Percentiles rank a stretch among this genome's conserved stretches.
Evolutionary conservation across 2,329 filamentous ascomycete species (phyloP).

Genomic region (Trichophyton equinum): DNA sequence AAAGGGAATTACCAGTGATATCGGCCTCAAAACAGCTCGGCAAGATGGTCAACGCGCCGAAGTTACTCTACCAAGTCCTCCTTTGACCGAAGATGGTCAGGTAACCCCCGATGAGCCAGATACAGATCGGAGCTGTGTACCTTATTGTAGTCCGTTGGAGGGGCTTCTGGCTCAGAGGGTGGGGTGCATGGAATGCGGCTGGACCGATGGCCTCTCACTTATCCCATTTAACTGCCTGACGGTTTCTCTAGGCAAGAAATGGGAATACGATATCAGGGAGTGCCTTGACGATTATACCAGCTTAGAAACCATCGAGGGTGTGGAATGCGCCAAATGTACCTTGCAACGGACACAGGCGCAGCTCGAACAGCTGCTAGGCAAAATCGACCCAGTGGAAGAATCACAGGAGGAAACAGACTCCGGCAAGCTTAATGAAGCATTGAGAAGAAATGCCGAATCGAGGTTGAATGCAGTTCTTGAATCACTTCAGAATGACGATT

Average conservation of each 20-base stretch:
- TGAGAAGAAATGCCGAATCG: slow-evolving; percentile 32
- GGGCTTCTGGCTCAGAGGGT: slow-evolving; percentile 80
- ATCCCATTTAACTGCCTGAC: slow-evolving; percentile 92
- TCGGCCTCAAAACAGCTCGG: slow-evolving; percentile 27
- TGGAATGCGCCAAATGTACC: slow-evolving; percentile 86
- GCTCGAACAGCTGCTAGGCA: slow-evolving; percentile 37
- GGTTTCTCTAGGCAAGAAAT: slow-evolving; percentile 58
- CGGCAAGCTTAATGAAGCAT: slow-evolving; percentile 22
- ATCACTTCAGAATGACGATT: slow-evolving; percentile 67
- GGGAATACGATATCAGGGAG: slow-evolving; percentile 59
- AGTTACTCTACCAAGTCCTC: neutral
- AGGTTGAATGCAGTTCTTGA: slow-evolving; percentile 55
- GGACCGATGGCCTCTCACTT: slow-evolving; percentile 76
- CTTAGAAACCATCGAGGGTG: slow-evolving; percentile 73
- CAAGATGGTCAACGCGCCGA: neutral
- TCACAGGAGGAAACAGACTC: slow-evolving; percentile 14
- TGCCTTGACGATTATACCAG: slow-evolving; percentile 74
- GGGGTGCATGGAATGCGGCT: slow-evolving; percentile 71
- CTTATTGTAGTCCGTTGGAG: slow-evolving; percentile 64
- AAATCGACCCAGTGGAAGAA: slow-evolving; percentile 27
- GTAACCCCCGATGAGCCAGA: slow-evolving; percentile 10
- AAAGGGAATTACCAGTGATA: slow-evolving; percentile 31
- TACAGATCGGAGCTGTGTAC: slow-evolving; percentile 6
- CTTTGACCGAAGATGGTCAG: slow-evolving; percentile 13
- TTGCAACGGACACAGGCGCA: slow-evolving; percentile 49